phyloP scores from a whole-genome alignment of 805 yeast species.

The Hanseniaspora valbyensis region DNA sequence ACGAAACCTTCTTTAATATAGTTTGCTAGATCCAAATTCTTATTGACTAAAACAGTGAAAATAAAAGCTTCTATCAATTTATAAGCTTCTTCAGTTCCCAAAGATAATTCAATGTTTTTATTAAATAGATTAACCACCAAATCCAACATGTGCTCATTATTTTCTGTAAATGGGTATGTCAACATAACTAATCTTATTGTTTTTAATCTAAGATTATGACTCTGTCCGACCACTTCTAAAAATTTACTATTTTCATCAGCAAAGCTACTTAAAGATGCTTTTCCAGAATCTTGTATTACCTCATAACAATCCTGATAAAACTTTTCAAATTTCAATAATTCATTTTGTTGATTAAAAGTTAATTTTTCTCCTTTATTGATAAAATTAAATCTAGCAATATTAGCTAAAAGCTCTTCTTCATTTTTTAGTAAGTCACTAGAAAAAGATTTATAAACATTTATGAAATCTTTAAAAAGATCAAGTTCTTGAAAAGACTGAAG shows the following conservation, averaged over 20 bases:
- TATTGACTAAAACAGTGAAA: neutral
- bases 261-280: neutral
- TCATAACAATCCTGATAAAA: neutral
- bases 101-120: neutral
- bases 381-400: neutral
- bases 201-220: neutral
- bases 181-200: neutral
- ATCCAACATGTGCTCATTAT: neutral
- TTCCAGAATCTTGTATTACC: neutral
- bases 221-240: neutral
- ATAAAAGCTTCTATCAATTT: conserved; percentile 3
- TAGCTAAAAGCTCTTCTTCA: neutral
- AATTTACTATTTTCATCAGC: neutral
- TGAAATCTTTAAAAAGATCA: neutral
- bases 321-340: neutral
- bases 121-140: conserved; percentile 1
- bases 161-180: neutral
- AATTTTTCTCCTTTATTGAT: neutral
- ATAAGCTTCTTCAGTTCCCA: neutral
- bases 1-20: conserved; percentile 10
- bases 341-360: neutral
- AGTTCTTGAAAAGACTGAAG: neutral
- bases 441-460: neutral
- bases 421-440: neutral
- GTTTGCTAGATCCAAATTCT: conserved; percentile 10